Evolutionary conservation across 345 rosid genomes (phyloP), one percentile per base, ranked within the genome.

Genomic region (Iberis pinnata): DNA sequence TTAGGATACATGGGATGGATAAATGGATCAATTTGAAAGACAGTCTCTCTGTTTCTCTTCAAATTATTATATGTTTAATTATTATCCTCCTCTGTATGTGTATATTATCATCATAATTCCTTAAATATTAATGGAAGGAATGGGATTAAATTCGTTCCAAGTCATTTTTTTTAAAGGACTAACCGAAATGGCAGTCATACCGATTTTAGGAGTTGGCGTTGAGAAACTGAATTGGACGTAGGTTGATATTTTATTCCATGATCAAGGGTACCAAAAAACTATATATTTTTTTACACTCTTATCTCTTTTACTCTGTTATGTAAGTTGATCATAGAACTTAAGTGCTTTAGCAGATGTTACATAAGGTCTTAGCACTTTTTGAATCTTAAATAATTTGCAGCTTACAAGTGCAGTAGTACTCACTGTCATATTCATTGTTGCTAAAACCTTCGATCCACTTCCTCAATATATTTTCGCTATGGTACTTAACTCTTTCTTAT

Each of bases 161-260:
- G 89, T 77, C 97, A 89, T 95, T 83, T 89, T 89, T 72, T 81
- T 89, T 87, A 83, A 95, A 83, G 95, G 95, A 25, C 64, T 89
- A 59, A 75, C 73, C 10, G 92, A 81, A 78, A 48, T 79, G 13
- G 81, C 80, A 0, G 82, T 72, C 18, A 41, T 84, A 58, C 86
- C 89, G 0, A 66, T 74, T 46, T 56, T 92, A 17, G 96, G 95
- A 49, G 43, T 92, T 52, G 68, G 63, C 9, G 52, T 76, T 46
- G 75, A 78, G 65, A 88, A 83, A 56, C 63, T 92, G 39, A 87
- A 73, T 70, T 87, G 70, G 96, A 92, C 50, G 84, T 81, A 57
- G 71, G n/a, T 95, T 1, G 93, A 81, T 62, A 63, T 87, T 58
- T 73, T 87, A 18, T 74, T 92, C 71, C 41, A 87, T 47, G 93